Conservation (phyloP, 1,284 basidiomycete genomes). For the Ustilago nuda region DNA sequence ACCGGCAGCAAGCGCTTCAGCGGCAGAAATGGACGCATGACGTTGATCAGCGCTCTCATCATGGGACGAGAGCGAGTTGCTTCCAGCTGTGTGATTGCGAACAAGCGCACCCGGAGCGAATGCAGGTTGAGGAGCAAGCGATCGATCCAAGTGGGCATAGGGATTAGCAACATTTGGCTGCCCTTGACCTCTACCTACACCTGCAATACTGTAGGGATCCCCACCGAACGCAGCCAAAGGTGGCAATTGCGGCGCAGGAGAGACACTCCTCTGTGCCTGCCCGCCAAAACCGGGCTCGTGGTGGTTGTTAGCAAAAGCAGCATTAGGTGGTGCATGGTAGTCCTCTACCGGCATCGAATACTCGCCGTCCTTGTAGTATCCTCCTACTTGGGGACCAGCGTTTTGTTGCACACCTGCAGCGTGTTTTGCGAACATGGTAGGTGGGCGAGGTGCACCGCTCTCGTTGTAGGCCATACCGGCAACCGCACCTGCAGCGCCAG, state of each 20-base stretch:
- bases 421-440: constrained; percentile 68
- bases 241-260: constrained; percentile 55
- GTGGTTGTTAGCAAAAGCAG: constrained; percentile 37
- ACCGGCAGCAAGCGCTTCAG: constrained; percentile 41
- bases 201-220: constrained; percentile 57
- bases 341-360: constrained; percentile 33
- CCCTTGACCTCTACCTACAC: constrained; percentile 46
- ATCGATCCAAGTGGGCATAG: constrained; percentile 62
- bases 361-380: constrained; percentile 52
- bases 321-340: constrained; percentile 34
- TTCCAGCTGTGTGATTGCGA: constrained; percentile 19
- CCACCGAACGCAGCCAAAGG: constrained; percentile 59
- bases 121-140: constrained; percentile 15
- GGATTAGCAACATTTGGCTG: constrained; percentile 59
- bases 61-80: constrained; percentile 25
- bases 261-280: constrained; percentile 25
- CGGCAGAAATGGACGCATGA: constrained; percentile 26
- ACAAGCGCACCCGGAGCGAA: constrained; percentile 20
- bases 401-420: constrained; percentile 45
- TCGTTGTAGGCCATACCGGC: constrained; percentile 61
- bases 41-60: constrained; percentile 23
- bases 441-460: constrained; percentile 65
- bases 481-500: constrained; percentile 49
- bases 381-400: constrained; percentile 51
- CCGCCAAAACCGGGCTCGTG: constrained; percentile 33